These are phyloP conservation scores for Lindgomyces ingoldianus DNA, from an alignment of 495 filamentous ascomycete genomes.

Conservation along the genomic window DNA sequence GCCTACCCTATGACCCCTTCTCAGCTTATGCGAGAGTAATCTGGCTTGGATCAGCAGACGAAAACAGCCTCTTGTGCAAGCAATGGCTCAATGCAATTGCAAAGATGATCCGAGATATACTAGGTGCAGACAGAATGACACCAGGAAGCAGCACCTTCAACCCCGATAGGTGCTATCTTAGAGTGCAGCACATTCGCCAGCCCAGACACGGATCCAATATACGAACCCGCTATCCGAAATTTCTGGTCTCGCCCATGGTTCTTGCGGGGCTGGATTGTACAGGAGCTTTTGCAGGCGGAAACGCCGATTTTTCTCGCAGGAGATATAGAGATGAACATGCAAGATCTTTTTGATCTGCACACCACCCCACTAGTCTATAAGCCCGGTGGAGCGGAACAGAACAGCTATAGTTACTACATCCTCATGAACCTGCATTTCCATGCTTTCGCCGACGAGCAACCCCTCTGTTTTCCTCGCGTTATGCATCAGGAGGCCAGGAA, in stretches of 20 bases:
- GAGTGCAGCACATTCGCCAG: not conserved
- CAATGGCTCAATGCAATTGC: not conserved
- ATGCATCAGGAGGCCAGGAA: not conserved
- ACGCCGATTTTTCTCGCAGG: not conserved
- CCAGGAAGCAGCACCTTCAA: not conserved
- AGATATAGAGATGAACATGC: not conserved
- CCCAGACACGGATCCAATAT: not conserved
- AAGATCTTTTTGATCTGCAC: conserved; percentile 7
- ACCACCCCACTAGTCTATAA: not conserved
- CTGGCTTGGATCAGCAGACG: conserved; percentile 11
- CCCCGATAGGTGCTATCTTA: not conserved
- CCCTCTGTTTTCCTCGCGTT: not conserved
- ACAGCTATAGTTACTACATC: not conserved
- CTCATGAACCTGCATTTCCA: conserved; percentile 2
- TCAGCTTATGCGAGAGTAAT: no score
- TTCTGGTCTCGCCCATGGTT: conserved; percentile 15
- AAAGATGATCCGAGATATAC: not conserved
- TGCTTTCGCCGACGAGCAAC: conserved; percentile 1
- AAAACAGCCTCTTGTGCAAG: not conserved
- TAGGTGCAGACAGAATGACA: not conserved
- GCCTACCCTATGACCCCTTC: no score
- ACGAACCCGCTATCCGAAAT: not conserved
- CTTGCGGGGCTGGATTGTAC: conserved; percentile 5
- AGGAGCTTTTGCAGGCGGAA: not conserved
- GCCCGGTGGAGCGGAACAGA: not conserved